Percentiles rank a stretch among this genome's conserved stretches.
These are phyloP conservation scores for Imleria badia DNA, from an alignment of 768 basidiomycete species.

Conservation along the genomic window DNA sequence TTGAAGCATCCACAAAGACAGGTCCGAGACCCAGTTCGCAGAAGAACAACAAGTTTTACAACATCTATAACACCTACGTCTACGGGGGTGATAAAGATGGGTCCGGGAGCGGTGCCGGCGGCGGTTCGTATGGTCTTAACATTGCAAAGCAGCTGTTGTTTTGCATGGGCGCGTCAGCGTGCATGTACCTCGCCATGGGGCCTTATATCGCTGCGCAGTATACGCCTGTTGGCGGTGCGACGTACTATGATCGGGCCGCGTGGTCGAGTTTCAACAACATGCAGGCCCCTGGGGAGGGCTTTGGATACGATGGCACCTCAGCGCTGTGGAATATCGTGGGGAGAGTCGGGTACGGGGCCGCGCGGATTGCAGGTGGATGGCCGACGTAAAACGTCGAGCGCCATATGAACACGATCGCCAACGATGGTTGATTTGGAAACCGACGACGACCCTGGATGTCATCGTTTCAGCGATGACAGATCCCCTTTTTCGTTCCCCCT, in stretches of 20 bases:
- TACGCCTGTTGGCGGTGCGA: conserved; percentile 60
- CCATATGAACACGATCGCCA: conserved; percentile 3
- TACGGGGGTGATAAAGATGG: conserved; percentile 45
- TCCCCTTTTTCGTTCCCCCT: not conserved
- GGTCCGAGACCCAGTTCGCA: conserved; percentile 35
- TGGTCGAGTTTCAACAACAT: conserved; percentile 81
- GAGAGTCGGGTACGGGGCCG: conserved; percentile 71
- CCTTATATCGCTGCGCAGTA: conserved; percentile 59
- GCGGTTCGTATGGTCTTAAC: conserved; percentile 31
- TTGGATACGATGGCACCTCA: conserved; percentile 55
- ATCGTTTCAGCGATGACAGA: conserved; percentile 10
- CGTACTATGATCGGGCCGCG: conserved; percentile 73
- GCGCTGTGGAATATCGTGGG: conserved; percentile 72
- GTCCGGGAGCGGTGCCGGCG: conserved; percentile 17
- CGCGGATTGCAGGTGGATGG: conserved; percentile 74
- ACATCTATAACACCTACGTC: conserved; percentile 79
- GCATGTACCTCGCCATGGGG: conserved; percentile 59
- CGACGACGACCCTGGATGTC: conserved; percentile 5
- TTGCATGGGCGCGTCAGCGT: conserved; percentile 61
- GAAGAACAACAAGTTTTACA: conserved; percentile 67
- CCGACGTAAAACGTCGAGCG: conserved; percentile 50
- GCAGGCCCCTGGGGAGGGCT: conserved; percentile 70
- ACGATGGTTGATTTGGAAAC: conserved; percentile 1
- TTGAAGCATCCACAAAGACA: conserved; percentile 37
- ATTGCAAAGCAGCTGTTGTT: conserved; percentile 50